Evolutionary conservation across 768 basidiomycete species (phyloP).

Genomic region (Pisolithus marmoratus): DNA sequence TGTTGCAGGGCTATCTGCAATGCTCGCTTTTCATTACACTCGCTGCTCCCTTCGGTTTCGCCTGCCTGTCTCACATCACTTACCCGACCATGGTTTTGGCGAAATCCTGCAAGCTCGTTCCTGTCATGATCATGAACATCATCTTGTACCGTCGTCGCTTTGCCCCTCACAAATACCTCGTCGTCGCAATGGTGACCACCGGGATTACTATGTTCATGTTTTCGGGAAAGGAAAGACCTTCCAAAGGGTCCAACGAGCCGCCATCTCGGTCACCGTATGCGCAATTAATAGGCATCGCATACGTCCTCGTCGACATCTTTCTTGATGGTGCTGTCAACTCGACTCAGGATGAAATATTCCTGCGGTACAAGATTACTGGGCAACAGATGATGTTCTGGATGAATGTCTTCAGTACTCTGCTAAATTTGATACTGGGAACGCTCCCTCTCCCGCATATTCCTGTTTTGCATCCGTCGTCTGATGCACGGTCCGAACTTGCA

Average conservation of each 20-base stretch:
- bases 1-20: conserved; percentile 75
- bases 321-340: conserved; percentile 94
- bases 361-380: conserved; percentile 65
- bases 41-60: conserved; percentile 95
- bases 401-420: conserved; percentile 75
- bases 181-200: conserved; percentile 85
- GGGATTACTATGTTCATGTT: conserved; percentile 96
- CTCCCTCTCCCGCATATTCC: conserved; percentile 80
- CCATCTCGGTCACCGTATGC: conserved; percentile 39
- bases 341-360: conserved; percentile 96
- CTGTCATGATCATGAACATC: conserved; percentile 97
- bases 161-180: conserved; percentile 90
- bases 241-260: conserved; percentile 33
- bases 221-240: conserved; percentile 55
- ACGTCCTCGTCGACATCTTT: conserved; percentile 79
- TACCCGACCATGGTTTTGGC: conserved; percentile 99
- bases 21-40: conserved; percentile 83
- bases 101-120: conserved; percentile 98
- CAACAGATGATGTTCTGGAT: conserved; percentile 99
- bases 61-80: conserved; percentile 90
- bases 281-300: conserved; percentile 64
- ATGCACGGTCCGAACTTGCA: conserved; percentile 56
- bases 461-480: conserved; percentile 65
- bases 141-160: conserved; percentile 90
- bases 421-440: conserved; percentile 63